Conservation (phyloP, 2,329 filamentous ascomycete genomes). For the Cytospora leucostoma region DNA sequence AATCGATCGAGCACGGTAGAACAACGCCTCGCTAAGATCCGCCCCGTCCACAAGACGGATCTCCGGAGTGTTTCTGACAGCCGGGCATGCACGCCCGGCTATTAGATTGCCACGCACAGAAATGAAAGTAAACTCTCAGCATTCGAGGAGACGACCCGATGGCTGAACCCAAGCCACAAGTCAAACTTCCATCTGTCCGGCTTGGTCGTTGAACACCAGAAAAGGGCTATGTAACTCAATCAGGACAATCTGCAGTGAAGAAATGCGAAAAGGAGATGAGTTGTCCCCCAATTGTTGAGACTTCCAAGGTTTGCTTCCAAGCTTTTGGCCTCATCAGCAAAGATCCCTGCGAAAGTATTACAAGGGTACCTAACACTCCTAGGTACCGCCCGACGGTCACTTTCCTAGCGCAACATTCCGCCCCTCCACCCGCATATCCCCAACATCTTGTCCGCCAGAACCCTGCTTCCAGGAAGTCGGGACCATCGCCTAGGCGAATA, state of each 20-base stretch:
- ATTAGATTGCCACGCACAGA: no score
- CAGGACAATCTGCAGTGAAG: not conserved
- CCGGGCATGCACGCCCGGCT: not conserved
- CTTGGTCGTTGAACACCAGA: not conserved
- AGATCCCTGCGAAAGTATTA: constrained; percentile 7
- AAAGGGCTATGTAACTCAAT: not conserved
- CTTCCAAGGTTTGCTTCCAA: not conserved
- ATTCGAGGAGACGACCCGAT: no score
- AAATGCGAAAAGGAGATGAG: constrained; percentile 16
- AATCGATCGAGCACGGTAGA: constrained; percentile 8
- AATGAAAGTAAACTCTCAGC: no score
- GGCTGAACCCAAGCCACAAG: not conserved
- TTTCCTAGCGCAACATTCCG: constrained; percentile 21
- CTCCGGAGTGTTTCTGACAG: constrained; percentile 16
- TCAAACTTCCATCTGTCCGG: not conserved
- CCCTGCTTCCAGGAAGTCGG: not conserved
- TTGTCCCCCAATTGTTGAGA: constrained; percentile 27
- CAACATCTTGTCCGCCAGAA: constrained; percentile 45
- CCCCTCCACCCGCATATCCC: constrained; percentile 43
- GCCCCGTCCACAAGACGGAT: constrained; percentile 16
- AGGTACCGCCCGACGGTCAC: not conserved
- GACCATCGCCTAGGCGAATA: not conserved
- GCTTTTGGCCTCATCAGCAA: not conserved
- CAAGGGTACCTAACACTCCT: not conserved
- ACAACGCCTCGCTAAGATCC: constrained; percentile 17